Conservation (phyloP, 176 grass and related monocot species). For the Alloteropsis semialata region DNA sequence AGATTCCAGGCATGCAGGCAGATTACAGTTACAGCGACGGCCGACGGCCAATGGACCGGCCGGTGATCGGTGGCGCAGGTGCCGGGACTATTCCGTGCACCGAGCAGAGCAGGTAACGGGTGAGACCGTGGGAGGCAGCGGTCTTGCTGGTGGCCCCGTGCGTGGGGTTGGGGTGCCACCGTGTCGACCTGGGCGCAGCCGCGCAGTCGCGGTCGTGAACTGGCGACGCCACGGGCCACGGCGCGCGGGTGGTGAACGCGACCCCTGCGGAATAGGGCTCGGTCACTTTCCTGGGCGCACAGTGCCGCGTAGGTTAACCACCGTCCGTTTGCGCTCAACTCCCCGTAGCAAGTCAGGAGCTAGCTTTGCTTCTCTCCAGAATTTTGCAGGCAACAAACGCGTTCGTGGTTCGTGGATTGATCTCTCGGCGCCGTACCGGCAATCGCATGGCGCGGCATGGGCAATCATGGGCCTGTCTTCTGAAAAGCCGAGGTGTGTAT, state of each 20-base stretch:
- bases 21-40: too few species aligned
- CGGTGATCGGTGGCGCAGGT: neutral
- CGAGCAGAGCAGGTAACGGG: neutral
- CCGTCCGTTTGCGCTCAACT: neutral
- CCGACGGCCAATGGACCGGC: too few species aligned
- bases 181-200: neutral
- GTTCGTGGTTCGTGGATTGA: too few species aligned
- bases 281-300: neutral
- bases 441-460: neutral
- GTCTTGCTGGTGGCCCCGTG: neutral
- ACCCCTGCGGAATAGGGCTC: too few species aligned
- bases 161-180: too few species aligned
- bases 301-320: slow-evolving; percentile 9
- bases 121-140: neutral
- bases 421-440: too few species aligned
- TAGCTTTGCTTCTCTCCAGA: too few species aligned
- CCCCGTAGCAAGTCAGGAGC: too few species aligned
- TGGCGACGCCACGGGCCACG: neutral
- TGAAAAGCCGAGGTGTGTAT: neutral
- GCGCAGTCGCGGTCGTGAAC: too few species aligned
- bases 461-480: neutral
- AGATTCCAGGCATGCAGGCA: neutral
- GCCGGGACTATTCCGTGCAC: neutral
- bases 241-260: neutral
- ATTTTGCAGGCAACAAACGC: neutral